Evolutionary conservation across 371 early-diverging fungal species (phyloP), one percentile per base, ranked within the genome.

Genomic region (Mycotypha africana): DNA sequence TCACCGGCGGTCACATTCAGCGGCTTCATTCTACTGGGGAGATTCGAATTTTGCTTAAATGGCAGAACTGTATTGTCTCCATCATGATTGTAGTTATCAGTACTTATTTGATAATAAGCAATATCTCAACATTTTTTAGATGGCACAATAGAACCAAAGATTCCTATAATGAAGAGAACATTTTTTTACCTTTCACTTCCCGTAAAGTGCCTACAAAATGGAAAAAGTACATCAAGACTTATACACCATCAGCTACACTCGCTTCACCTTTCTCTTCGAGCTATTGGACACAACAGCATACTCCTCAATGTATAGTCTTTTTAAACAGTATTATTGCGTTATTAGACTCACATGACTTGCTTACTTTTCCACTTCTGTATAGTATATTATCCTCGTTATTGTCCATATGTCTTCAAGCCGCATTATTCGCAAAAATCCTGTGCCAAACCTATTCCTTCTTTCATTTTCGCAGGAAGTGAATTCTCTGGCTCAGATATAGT

Each of bases 391-490:
- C 74, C 78, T 20, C 63, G 70, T 3, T 64, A 65, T 16, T 75
- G 75, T 52, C 68, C 67, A 16, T 53, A 61, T 38, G 11, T 33
- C 42, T n/a, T n/a, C n/a, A n/a, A n/a, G n/a, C n/a, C n/a, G n/a
- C n/a, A n/a, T n/a, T n/a, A 12, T 43, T 42, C 19, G 11, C 32
- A 54, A 63, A 41, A 60, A 52, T 58, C 64, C 10, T 78, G 78
- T 35, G 75, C 75, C 42, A 78, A 73, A 41, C 67, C 70, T 30
- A 65, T 78, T 5, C 78, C 78, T 15, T 73, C 76, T 24, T 78
- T 78, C 47, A 78, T 78, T 52, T 63, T 78, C 62, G 78, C 78
- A 34, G 78, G 78, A 28, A 69, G 74, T 16, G 78, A 78, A 40
- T 54, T 65, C 20, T 62, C 70, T 33, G 78, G 72, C 2, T 62